A percentile compares a stretch with the other conserved stretches of the same genome.
Conservation (phyloP, 768 basidiomycete species). For the Suillus ampliporus region DNA sequence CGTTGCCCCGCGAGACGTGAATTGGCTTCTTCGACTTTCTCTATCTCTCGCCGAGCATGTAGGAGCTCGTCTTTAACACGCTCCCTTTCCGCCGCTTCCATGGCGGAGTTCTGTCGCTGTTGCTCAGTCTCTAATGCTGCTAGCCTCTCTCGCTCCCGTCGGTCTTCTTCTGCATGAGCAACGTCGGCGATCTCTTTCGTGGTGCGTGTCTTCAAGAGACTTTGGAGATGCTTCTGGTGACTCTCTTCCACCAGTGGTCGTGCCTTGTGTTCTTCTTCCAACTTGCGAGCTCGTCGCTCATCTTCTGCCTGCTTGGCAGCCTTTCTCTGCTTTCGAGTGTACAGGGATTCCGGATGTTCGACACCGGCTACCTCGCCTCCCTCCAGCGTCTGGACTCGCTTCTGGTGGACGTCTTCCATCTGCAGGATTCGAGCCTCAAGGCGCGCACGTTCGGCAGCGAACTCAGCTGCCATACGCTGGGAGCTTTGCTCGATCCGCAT, state of each 20-base stretch:
- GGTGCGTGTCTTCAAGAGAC: constrained; percentile 29
- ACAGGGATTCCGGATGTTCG: constrained; percentile 31
- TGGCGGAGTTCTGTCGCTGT: constrained; percentile 28
- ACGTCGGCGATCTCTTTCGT: constrained; percentile 25
- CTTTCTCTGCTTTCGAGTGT: constrained; percentile 34
- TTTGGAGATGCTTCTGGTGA: constrained; percentile 34
- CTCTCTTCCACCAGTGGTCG: constrained; percentile 31
- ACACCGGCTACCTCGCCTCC: constrained; percentile 32
- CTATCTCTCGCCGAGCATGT: constrained; percentile 26
- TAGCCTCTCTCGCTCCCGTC: constrained; percentile 32
- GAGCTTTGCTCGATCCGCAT: constrained; percentile 46
- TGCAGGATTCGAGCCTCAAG: constrained; percentile 33
- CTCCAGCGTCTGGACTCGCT: constrained; percentile 22
- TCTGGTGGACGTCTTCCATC: constrained; percentile 33
- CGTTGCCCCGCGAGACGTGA: constrained; percentile 34
- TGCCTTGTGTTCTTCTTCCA: constrained; percentile 37
- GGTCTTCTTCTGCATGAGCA: constrained; percentile 32
- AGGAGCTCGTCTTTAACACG: constrained; percentile 35
- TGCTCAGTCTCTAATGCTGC: constrained; percentile 34
- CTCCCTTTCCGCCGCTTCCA: constrained; percentile 34
- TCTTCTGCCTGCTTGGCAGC: constrained; percentile 31
- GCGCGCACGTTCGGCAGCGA: constrained; percentile 41
- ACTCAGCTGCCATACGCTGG: constrained; percentile 44
- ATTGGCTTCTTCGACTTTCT: constrained; percentile 24
- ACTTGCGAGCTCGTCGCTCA: constrained; percentile 28